These are phyloP conservation scores for Trichoderma semiorbis DNA, from an alignment of 2,329 filamentous ascomycete genomes.

Conservation along the genomic window DNA sequence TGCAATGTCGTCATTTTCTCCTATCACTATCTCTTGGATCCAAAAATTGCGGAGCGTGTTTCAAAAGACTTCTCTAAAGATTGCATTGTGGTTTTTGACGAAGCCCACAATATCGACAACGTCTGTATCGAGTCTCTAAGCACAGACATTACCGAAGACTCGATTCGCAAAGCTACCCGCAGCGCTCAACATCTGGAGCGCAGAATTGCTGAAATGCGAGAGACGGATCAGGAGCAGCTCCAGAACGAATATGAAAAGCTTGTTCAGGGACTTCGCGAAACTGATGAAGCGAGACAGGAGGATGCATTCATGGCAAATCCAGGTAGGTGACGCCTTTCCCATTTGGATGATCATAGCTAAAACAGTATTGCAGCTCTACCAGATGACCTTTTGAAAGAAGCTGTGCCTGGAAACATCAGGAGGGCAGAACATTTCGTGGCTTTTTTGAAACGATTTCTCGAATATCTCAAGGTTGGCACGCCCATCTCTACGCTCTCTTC, in stretches of 20 bases:
- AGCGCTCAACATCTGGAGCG: slow-evolving; percentile 88
- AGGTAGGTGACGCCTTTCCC: slow-evolving; percentile 31
- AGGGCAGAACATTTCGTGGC: slow-evolving; percentile 93
- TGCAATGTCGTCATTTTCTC: slow-evolving; percentile 99
- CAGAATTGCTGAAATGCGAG: slow-evolving; percentile 91
- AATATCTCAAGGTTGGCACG: slow-evolving; percentile 72
- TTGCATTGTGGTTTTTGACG: slow-evolving; percentile 97
- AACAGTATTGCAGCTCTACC: slow-evolving; percentile 61
- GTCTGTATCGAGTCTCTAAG: slow-evolving; percentile 97
- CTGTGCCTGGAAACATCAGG: slow-evolving; percentile 92
- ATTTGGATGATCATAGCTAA: neutral
- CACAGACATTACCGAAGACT: slow-evolving; percentile 95
- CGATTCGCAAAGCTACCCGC: slow-evolving; percentile 81
- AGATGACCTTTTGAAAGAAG: slow-evolving; percentile 91
- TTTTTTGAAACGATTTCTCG: slow-evolving; percentile 94
- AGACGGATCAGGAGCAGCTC: slow-evolving; percentile 89
- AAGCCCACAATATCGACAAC: slow-evolving; percentile 99
- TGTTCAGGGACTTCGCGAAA: slow-evolving; percentile 83
- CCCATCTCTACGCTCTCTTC: no score
- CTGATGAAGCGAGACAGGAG: slow-evolving; percentile 85
- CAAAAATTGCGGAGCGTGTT: slow-evolving; percentile 94
- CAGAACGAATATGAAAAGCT: slow-evolving; percentile 95
- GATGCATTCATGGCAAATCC: slow-evolving; percentile 98
- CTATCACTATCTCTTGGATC: slow-evolving; percentile 95
- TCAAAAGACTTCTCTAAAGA: slow-evolving; percentile 96